phyloP scores from a whole-genome alignment of 768 basidiomycete species.

The Cystoderma amianthinum region DNA sequence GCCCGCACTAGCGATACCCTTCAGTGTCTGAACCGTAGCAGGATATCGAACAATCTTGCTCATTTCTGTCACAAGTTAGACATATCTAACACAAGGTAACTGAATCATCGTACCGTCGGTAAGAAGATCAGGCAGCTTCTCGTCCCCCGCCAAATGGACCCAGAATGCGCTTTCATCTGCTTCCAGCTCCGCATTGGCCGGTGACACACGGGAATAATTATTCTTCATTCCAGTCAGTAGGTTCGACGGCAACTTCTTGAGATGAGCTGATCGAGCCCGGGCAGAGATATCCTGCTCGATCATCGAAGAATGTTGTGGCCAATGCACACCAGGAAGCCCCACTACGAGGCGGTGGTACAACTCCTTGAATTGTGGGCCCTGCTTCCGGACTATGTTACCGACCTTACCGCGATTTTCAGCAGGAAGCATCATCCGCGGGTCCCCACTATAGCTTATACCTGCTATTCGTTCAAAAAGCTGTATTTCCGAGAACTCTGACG shows the following conservation, averaged over 20 bases:
- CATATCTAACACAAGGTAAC: background rate
- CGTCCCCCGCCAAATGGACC: constrained; percentile 63
- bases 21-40: constrained; percentile 77
- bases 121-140: constrained; percentile 44
- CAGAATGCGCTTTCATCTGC: constrained; percentile 74
- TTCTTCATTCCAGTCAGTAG: constrained; percentile 51
- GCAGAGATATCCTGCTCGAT: constrained; percentile 75
- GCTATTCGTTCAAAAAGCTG: constrained; percentile 84
- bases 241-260: constrained; percentile 72
- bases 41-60: constrained; percentile 72
- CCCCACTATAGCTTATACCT: constrained; percentile 79
- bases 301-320: constrained; percentile 40
- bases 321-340: constrained; percentile 76
- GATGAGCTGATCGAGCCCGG: constrained; percentile 61
- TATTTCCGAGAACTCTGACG: constrained; percentile 72
- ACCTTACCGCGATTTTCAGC: constrained; percentile 95
- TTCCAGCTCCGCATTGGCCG: constrained; percentile 28
- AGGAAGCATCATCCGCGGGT: constrained; percentile 91
- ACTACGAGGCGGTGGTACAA: constrained; percentile 77
- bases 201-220: constrained; percentile 33
- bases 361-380: constrained; percentile 78
- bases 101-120: constrained; percentile 35
- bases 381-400: constrained; percentile 83
- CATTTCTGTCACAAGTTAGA: constrained; percentile 47
- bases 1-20: constrained; percentile 83